phyloP scores from a whole-genome alignment of 208 protist species.

The Crithidia bombi region DNA sequence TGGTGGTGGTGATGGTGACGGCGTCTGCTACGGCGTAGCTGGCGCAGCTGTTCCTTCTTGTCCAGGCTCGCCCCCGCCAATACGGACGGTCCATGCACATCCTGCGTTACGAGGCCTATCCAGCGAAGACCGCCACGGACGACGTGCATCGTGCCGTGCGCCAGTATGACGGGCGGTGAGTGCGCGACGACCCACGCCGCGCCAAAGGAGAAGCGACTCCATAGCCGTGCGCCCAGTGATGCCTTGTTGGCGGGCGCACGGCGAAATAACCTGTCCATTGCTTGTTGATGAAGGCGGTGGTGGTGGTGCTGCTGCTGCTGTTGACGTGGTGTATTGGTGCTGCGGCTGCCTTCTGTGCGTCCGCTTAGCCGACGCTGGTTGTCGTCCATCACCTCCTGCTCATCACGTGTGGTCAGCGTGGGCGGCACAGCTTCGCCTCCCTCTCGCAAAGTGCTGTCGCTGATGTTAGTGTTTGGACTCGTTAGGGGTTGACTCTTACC shows the following conservation, averaged over 20 bases:
- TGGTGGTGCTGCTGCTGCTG: neutral
- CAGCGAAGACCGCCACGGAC: neutral
- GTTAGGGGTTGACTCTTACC: neutral
- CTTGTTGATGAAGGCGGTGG: neutral
- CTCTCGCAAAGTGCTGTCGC: neutral
- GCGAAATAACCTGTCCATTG: constrained; percentile 2
- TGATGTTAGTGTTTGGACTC: neutral
- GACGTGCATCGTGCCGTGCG: neutral
- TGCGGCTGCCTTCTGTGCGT: neutral
- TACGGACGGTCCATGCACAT: neutral
- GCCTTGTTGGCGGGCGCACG: neutral
- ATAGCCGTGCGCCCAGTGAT: neutral
- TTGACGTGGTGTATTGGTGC: neutral
- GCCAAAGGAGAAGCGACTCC: neutral
- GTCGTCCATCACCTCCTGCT: neutral
- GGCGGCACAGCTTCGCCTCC: neutral
- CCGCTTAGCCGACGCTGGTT: neutral
- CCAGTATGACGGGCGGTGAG: neutral
- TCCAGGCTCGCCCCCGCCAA: neutral
- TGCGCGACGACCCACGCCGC: constrained; percentile 9
- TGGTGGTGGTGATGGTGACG: neutral
- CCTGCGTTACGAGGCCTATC: neutral
- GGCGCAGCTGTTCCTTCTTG: neutral
- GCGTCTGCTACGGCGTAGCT: neutral
- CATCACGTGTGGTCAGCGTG: neutral